Evolutionary conservation across 2,329 filamentous ascomycete species (phyloP).

Genomic region (Trichoderma asperellum): DNA sequence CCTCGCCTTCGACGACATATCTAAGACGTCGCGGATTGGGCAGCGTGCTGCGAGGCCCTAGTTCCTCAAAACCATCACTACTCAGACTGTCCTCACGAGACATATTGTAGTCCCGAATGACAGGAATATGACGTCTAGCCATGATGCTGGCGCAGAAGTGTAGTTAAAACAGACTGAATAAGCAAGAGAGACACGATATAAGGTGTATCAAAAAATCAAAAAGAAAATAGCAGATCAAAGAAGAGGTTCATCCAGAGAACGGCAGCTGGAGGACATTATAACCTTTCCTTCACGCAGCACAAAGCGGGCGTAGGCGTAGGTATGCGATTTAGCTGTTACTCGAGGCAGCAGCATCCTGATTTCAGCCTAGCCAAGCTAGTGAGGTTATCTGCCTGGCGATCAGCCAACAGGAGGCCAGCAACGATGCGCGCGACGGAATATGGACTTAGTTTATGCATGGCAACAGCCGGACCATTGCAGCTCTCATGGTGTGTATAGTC

Average conservation of each 20-base stretch:
- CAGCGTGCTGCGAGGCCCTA: conserved; percentile 23
- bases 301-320: background rate
- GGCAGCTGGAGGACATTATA: conserved; percentile 2
- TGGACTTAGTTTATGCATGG: conserved; percentile 21
- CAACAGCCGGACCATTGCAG: conserved; percentile 4
- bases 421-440: background rate
- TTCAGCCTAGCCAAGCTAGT: conserved; percentile 4
- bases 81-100: conserved; percentile 7
- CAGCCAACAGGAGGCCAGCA: conserved; percentile 14
- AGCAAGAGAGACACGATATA: background rate
- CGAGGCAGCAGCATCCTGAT: conserved; percentile 26
- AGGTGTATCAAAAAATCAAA: background rate
- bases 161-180: too few species aligned
- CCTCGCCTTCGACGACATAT: conserved; percentile 39
- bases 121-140: background rate
- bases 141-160: background rate
- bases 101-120: background rate
- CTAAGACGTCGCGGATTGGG: conserved; percentile 1
- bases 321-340: background rate
- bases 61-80: conserved; percentile 23
- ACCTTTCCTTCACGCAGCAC: background rate
- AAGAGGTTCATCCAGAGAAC: background rate
- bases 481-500: background rate
- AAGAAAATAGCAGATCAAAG: background rate
- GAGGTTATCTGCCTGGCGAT: conserved; percentile 26